Conservation (phyloP, 140 eudicot genomes). For the Stevia rebaudiana region DNA sequence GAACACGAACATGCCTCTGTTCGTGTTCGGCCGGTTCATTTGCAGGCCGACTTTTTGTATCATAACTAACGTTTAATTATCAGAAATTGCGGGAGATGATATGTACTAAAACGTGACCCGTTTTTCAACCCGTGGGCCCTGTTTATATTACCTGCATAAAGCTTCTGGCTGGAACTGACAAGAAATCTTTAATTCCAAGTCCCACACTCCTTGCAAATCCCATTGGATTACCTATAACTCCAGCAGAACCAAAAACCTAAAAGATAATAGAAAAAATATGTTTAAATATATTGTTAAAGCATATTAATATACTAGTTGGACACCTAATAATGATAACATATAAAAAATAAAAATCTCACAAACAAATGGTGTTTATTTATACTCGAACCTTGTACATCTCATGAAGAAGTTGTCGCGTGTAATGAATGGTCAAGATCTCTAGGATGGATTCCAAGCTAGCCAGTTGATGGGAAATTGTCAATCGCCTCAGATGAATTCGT, state of each 20-base stretch:
- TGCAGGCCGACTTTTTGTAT: no score
- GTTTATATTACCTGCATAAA: slow-evolving; percentile 51
- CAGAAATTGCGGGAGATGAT: no score
- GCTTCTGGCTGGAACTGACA: slow-evolving; percentile 89
- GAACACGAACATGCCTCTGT: no score
- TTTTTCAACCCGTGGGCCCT: background rate
- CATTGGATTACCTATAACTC: slow-evolving; percentile 93
- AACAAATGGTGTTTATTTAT: background rate
- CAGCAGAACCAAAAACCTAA: slow-evolving; percentile 98
- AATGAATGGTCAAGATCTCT: slow-evolving; percentile 78
- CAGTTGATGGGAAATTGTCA: slow-evolving; percentile 78
- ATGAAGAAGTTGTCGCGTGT: slow-evolving; percentile 80
- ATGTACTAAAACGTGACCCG: background rate
- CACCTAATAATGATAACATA: background rate
- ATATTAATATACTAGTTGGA: background rate
- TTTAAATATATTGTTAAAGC: background rate
- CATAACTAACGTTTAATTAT: no score
- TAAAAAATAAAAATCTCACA: background rate
- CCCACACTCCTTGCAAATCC: slow-evolving; percentile 96
- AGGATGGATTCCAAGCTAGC: slow-evolving; percentile 96
- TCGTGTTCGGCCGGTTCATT: no score
- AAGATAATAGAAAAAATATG: slow-evolving; percentile 7
- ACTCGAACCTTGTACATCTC: slow-evolving; percentile 86
- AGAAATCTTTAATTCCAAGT: slow-evolving; percentile 80
- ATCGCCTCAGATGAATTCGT: slow-evolving; percentile 57